phyloP scores from a whole-genome alignment of 495 filamentous ascomycete genomes.

The Cercophora scortea region DNA sequence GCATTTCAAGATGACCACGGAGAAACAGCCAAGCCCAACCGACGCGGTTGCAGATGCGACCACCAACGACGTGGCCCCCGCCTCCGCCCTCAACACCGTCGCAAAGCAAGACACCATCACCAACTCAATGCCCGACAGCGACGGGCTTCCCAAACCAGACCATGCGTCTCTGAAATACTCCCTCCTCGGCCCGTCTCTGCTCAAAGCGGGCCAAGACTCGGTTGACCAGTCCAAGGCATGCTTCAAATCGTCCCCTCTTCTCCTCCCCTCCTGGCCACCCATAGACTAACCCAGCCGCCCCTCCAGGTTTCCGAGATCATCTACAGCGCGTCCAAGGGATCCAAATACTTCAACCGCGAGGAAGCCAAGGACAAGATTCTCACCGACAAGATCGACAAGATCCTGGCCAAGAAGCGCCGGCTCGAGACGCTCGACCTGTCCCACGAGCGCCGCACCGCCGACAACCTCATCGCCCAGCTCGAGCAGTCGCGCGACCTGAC shows the following conservation, averaged over 20 bases:
- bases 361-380: conserved; percentile 73
- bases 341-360: conserved; percentile 94
- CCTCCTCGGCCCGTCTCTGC: conserved; percentile 86
- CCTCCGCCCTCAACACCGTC: neutral
- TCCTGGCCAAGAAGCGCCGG: conserved; percentile 65
- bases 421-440: conserved; percentile 71
- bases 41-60: neutral
- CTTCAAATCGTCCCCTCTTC: neutral
- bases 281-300: neutral
- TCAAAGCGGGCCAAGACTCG: conserved; percentile 86
- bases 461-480: conserved; percentile 73
- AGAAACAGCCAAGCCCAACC: neutral
- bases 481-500: conserved; percentile 72
- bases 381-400: conserved; percentile 78
- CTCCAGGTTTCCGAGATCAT: conserved; percentile 86
- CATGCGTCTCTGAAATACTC: conserved; percentile 49
- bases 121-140: neutral
- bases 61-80: neutral
- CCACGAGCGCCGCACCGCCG: conserved; percentile 63
- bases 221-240: conserved; percentile 85
- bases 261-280: too few relatives aligned
- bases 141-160: conserved; percentile 3
- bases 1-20: conserved; percentile 8
- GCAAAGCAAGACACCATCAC: neutral
- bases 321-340: conserved; percentile 92